Conservation (phyloP, 1,139 yeast species). For the Sugiyamaella novakii region DNA sequence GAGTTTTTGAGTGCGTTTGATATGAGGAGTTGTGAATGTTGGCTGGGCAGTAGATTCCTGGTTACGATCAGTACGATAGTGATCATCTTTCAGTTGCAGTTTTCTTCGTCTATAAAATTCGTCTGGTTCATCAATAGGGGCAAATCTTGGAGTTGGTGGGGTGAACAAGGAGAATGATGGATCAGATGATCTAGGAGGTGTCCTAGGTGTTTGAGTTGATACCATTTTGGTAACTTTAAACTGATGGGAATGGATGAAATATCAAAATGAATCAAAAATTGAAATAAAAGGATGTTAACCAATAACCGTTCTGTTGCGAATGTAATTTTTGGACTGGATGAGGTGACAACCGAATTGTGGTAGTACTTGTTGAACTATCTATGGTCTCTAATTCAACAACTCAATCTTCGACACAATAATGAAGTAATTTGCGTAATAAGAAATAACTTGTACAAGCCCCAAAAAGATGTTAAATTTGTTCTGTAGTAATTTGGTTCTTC, state of each 20-base stretch:
- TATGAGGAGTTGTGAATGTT: conserved; percentile 2
- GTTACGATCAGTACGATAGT: not conserved
- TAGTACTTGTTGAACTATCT: too few species aligned
- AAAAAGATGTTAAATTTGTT: too few species aligned
- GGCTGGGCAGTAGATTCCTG: conserved; percentile 9
- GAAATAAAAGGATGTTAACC: too few species aligned
- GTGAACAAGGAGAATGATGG: conserved; percentile 32
- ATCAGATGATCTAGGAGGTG: conserved; percentile 37
- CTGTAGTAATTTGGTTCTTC: too few species aligned
- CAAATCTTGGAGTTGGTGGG: conserved; percentile 43
- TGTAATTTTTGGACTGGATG: too few species aligned
- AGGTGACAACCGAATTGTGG: too few species aligned
- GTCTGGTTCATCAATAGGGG: conserved; percentile 42
- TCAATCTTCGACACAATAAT: too few species aligned
- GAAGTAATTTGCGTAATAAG: not conserved
- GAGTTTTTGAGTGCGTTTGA: conserved; percentile 3
- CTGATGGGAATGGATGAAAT: not conserved
- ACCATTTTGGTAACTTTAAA: conserved; percentile 20
- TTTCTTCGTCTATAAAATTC: conserved; percentile 24
- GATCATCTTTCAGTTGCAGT: conserved; percentile 4
- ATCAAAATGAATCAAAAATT: too few species aligned
- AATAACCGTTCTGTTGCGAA: too few species aligned
- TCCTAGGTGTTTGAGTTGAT: conserved; percentile 31
- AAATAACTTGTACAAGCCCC: not conserved
- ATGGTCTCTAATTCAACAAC: not conserved